These are phyloP conservation scores for Grifola frondosa DNA, from an alignment of 1,284 basidiomycete species.

Conservation along the genomic window DNA sequence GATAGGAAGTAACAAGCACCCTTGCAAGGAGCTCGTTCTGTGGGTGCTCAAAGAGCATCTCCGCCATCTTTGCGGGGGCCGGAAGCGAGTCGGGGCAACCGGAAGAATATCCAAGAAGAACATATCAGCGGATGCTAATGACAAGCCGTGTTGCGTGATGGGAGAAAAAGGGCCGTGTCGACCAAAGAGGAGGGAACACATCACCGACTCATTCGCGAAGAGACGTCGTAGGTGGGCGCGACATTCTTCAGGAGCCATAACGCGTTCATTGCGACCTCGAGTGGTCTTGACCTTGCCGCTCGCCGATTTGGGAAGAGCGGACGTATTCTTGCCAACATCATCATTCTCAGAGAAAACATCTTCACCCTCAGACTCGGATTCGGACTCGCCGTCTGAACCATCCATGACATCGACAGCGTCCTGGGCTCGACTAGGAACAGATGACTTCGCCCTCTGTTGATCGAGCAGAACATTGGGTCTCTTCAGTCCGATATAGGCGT, in stretches of 20 bases:
- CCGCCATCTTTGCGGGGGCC: slow-evolving; percentile 92
- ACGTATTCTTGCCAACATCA: slow-evolving; percentile 34
- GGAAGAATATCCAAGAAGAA: slow-evolving; percentile 96
- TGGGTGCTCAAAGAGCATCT: slow-evolving; percentile 92
- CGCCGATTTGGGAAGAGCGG: slow-evolving; percentile 59
- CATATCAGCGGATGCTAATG: slow-evolving; percentile 84
- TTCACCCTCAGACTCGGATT: slow-evolving; percentile 47
- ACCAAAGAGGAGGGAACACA: slow-evolving; percentile 89
- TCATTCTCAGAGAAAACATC: slow-evolving; percentile 47
- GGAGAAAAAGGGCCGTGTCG: slow-evolving; percentile 85
- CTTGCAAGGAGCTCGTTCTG: slow-evolving; percentile 94
- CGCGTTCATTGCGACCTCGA: slow-evolving; percentile 83
- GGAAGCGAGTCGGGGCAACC: slow-evolving; percentile 93
- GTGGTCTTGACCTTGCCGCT: slow-evolving; percentile 76
- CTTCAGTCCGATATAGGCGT: slow-evolving; percentile 53
- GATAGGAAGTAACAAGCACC: slow-evolving; percentile 81
- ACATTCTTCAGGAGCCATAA: slow-evolving; percentile 90
- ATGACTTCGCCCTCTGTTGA: slow-evolving; percentile 39
- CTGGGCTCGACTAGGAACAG: slow-evolving; percentile 9
- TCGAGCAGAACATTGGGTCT: slow-evolving; percentile 72
- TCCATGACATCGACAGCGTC: slow-evolving; percentile 16
- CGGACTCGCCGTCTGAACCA: slow-evolving; percentile 49
- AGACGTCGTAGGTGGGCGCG: slow-evolving; percentile 89
- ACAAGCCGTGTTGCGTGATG: slow-evolving; percentile 52
- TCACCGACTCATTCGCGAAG: slow-evolving; percentile 80